Base-by-base conservation (phyloP, 495 filamentous ascomycete species). In the Podospora comata region DNA sequence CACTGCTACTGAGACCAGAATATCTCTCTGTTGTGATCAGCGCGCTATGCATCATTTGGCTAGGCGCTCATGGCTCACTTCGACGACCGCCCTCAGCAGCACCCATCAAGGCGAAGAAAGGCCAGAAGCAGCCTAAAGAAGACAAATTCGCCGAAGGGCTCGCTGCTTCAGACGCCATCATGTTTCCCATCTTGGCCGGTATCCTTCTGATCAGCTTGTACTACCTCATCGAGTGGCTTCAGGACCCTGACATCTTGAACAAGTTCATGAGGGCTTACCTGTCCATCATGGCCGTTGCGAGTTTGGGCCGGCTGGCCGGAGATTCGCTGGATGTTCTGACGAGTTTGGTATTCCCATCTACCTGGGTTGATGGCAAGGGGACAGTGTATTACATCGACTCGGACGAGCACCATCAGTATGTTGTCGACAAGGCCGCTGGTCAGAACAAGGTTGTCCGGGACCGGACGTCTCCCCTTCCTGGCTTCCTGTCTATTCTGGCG, bases 231-330 rank as follows among this genome's bases (percentile, higher is more conserved):
- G 92, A 96, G 73, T 96, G 89, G 85, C 84, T 96, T 28, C 85
- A 95, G 70, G 91, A 96, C 72, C 88, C 94, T 0, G 82, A 86
- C 11, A 79, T 95, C 11, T 72, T 99, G 72, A 98, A 94, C 79
- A 91, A 90, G 79, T 86, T 96, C 20, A 80, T 99, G 15, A 89
- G 90, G 48, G 89, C 85, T 72, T 98, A 99, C 80, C 92, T 97
- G 77, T 92, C 91, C 1, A 74, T 85, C 57, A 87, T 95, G 78
- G 91, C 92, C 0, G 75, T 96, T 16, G 89, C 91, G 65, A 90
- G 91, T 61, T 83, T 95, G 26, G 83, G 86, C 16, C 86, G 86
- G 34, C 82, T 96, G 18, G 69, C 89, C 54, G 89, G 87, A 23
- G 93, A 98, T 71, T 72, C 74, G 4, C 76, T 96, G 56, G 81